Evolutionary conservation across 331 rosid genomes (phyloP), one percentile per base, ranked within the genome.

Genomic region (Malus hybrid): DNA sequence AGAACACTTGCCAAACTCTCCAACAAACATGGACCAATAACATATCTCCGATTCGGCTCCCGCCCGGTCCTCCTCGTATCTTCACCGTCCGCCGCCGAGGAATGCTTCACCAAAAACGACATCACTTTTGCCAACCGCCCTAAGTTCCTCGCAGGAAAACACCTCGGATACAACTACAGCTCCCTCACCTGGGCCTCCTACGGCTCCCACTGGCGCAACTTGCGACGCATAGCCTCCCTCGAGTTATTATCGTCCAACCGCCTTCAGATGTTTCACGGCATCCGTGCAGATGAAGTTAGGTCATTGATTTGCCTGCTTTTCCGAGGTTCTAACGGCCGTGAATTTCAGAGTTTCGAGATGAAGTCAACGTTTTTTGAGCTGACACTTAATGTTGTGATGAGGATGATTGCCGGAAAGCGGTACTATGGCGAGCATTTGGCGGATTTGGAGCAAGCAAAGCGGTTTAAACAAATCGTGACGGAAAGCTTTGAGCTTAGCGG

Each of bases 131-230:
- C 82, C 7, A 77, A 77, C 73, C 82, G 85, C 15, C 85, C 85
- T 6, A 48, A 16, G 44, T 11, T 68, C 36, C 76, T 82, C 10
- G 57, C 73, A 6, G 82, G 76, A 4, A 82, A 82, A 33, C 61
- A 36, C 68, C n/a, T 76, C 4, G 73, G 68, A 2, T 48, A 61
- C 65, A 77, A 72, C 78, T 56, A 67, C 57, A 81, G 79, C 63
- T 48, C 57, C 44, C 32, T 76, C 7, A 32, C 18, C 7, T 72
- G 65, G 62, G 75, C 81, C n/a, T 34, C 81, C 0, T 81, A 81
- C 46, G 81, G 85, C 42, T 67, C 78, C 32, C 83, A 80, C 73
- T 80, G 83, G 83, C 67, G 73, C 16, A 80, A 74, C 72, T 64
- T 77, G 15, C 46, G 78, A 12, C 75, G 72, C 10, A 68, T 77